Evolutionary conservation across 2,329 filamentous ascomycete genomes (phyloP), one percentile per base, ranked within the genome.

Genomic region (Beauveria sp.): DNA sequence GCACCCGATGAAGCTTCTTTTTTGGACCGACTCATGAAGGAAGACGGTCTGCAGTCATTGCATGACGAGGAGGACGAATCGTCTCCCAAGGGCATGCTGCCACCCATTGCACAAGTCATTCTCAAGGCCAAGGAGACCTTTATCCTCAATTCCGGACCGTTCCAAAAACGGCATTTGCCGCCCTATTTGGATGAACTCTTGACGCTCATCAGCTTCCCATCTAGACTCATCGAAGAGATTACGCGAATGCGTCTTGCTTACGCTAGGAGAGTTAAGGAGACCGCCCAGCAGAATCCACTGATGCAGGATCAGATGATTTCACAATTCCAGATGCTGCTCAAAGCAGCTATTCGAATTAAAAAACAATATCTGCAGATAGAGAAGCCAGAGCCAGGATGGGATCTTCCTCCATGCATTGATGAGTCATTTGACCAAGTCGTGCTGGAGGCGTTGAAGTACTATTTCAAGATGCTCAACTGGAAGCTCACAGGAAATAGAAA

Each of bases 401-500:
- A 98, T 68, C 77, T 98, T 60, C 95, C 95, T 3, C 91, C 93
- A 9, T 97, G 93, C 74, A 96, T 99, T 65, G 95, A 98, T 71
- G 95, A 99, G 71, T 91, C 91, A 47, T 99, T 98, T 69, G 95
- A 98, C 71, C 84, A 88, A 40, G 91, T 96, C 20, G 91, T 98
- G 10, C 77, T 99, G 49, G 93, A 97, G 69, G 93, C 93, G 0
- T 79, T 99, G 67, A 96, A 93, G 72, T 98, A 96, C 74, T 99
- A 99, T 75, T 99, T 99, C 81, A 95, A 93, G 73, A 93, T 99
- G 84, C 80, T 99, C 50, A 97, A 98, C 71, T 98, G 93, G 91
- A 98, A 98, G 74, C 79, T 99, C 58, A 93, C 90, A 68, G 91
- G 92, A 61, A 98, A 98, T 79, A 98, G 97, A 74, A 99, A 98